phyloP scores from a whole-genome alignment of 1,139 yeast species.

The Debaryomycetaceae sp. region DNA sequence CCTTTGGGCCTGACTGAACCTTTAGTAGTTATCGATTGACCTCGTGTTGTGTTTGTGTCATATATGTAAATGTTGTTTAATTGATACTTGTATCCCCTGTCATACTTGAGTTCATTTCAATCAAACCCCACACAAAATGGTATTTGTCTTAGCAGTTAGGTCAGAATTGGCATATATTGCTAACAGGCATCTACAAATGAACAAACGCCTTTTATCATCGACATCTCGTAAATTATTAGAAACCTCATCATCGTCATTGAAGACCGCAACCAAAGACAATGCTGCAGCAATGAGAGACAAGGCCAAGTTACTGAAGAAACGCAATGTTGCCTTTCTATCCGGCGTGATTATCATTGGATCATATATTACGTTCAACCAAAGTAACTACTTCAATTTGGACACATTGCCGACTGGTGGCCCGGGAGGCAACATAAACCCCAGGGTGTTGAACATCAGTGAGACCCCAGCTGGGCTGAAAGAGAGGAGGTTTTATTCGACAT shows the following conservation, averaged over 20 bases:
- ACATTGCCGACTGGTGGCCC: conserved; percentile 27
- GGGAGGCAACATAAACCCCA: conserved; percentile 4
- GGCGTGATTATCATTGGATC: conserved; percentile 47
- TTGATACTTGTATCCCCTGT: neutral
- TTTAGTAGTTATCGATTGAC: no score
- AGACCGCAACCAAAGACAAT: conserved; percentile 9
- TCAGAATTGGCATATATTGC: conserved; percentile 28
- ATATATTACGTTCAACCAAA: conserved; percentile 38
- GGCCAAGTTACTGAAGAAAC: conserved; percentile 18
- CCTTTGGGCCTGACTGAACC: no score
- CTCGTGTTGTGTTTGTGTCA: neutral
- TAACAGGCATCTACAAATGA: conserved; percentile 17
- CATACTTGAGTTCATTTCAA: neutral
- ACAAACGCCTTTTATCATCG: conserved; percentile 14
- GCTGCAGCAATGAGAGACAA: conserved; percentile 7
- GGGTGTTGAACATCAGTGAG: conserved; percentile 9
- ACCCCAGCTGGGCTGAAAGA: conserved; percentile 7
- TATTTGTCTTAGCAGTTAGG: conserved; percentile 30
- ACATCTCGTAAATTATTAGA: conserved; percentile 10
- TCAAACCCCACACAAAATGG: conserved; percentile 12
- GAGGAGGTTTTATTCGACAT: conserved; percentile 37
- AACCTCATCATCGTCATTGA: conserved; percentile 7
- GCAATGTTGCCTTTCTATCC: conserved; percentile 41
- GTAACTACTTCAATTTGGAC: conserved; percentile 42
- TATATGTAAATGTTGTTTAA: neutral